Conservation (phyloP, 2,329 filamentous ascomycete species). For the Calonectria montana region DNA sequence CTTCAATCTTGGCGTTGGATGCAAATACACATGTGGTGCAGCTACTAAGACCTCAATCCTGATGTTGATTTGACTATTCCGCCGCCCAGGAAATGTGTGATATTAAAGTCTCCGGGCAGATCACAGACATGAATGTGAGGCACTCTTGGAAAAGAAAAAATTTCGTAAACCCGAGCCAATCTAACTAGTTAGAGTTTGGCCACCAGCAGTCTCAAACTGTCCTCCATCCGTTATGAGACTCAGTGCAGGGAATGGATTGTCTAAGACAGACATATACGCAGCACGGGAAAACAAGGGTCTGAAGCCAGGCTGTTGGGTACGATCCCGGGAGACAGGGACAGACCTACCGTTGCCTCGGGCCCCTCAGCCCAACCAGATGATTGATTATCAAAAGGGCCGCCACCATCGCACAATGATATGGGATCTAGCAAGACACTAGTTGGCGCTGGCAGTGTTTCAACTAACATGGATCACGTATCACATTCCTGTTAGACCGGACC, state of each 20-base stretch:
- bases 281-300: slow-evolving; percentile 30
- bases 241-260: slow-evolving; percentile 33
- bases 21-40: no score
- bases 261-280: slow-evolving; percentile 28
- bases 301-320: slow-evolving; percentile 27
- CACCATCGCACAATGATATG: background rate
- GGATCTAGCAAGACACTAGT: background rate
- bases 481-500: slow-evolving; percentile 36
- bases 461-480: slow-evolving; percentile 28
- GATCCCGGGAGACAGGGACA: slow-evolving; percentile 38
- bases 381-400: background rate
- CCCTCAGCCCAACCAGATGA: background rate
- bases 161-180: background rate
- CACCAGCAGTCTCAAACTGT: slow-evolving; percentile 22
- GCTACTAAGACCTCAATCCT: no score
- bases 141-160: slow-evolving; percentile 18
- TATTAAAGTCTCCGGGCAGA: slow-evolving; percentile 6
- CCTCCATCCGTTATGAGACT: slow-evolving; percentile 15
- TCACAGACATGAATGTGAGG: slow-evolving; percentile 31
- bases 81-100: background rate
- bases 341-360: slow-evolving; percentile 17
- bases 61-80: no score
- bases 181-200: slow-evolving; percentile 22
- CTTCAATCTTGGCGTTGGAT: background rate
- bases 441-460: slow-evolving; percentile 7